phyloP scores from a whole-genome alignment of 768 basidiomycete species.

The Cantharellus anzutake region DNA sequence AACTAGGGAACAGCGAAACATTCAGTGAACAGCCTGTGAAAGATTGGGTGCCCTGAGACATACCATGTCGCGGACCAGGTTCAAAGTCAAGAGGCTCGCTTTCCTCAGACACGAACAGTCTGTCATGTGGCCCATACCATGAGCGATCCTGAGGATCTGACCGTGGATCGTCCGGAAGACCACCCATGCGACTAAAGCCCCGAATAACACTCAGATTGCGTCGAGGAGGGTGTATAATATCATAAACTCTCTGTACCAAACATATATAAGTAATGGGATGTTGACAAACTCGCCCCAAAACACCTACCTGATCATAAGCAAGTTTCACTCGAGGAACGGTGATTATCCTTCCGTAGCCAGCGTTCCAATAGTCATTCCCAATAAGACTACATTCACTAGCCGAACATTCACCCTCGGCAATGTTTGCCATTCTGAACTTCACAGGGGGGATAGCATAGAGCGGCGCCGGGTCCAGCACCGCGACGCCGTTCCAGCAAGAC shows the following conservation, averaged over 20 bases:
- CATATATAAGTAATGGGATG: background rate
- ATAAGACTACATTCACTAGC: conserved; percentile 92
- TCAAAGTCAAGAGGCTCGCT: conserved; percentile 53
- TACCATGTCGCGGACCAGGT: conserved; percentile 74
- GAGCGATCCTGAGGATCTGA: conserved; percentile 95
- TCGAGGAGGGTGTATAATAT: conserved; percentile 79
- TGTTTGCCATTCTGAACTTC: conserved; percentile 85
- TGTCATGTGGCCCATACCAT: conserved; percentile 96
- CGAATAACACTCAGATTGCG: conserved; percentile 92
- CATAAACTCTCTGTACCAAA: conserved; percentile 62
- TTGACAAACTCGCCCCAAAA: background rate
- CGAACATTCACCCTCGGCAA: conserved; percentile 79
- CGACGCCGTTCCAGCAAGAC: conserved; percentile 97
- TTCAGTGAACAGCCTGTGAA: background rate
- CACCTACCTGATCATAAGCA: conserved; percentile 72
- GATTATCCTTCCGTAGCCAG: conserved; percentile 89
- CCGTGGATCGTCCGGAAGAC: conserved; percentile 84
- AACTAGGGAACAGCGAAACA: conserved; percentile 28
- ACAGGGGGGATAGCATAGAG: conserved; percentile 86
- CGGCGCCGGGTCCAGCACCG: conserved; percentile 86
- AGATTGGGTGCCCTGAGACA: conserved; percentile 16
- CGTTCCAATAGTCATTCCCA: conserved; percentile 96
- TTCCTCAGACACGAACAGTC: conserved; percentile 83
- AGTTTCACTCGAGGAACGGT: conserved; percentile 96
- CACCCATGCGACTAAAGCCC: conserved; percentile 87